A percentile compares a stretch with the other conserved stretches of the same genome.
phyloP scores from a whole-genome alignment of 768 basidiomycete species.

The Antrodiella citrinella region DNA sequence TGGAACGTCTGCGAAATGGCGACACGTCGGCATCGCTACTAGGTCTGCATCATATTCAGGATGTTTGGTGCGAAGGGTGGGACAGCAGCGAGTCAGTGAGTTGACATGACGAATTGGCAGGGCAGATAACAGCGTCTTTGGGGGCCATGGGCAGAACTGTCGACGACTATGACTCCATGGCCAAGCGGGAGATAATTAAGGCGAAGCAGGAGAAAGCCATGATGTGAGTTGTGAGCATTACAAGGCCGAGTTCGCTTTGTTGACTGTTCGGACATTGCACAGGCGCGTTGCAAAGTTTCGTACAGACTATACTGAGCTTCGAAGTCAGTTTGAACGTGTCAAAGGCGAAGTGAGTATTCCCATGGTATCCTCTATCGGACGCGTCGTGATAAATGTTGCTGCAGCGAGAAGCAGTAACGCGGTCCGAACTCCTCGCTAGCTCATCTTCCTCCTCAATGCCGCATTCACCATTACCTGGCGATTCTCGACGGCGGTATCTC shows the following conservation, averaged over 20 bases:
- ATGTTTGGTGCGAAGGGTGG: neutral
- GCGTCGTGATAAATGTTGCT: too few relatives aligned
- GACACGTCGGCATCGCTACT: slow-evolving; percentile 75
- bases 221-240: slow-evolving; percentile 42
- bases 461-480: slow-evolving; percentile 39
- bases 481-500: slow-evolving; percentile 60
- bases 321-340: slow-evolving; percentile 71
- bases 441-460: slow-evolving; percentile 28
- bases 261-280: slow-evolving; percentile 5
- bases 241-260: neutral
- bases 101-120: slow-evolving; percentile 36
- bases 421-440: slow-evolving; percentile 55
- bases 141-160: slow-evolving; percentile 90
- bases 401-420: slow-evolving; percentile 52
- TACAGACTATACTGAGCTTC: slow-evolving; percentile 76
- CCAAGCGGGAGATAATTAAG: slow-evolving; percentile 91
- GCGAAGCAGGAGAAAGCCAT: slow-evolving; percentile 95
- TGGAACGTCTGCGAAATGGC: slow-evolving; percentile 74
- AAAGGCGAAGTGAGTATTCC: slow-evolving; percentile 47
- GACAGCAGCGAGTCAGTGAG: neutral
- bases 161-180: slow-evolving; percentile 97
- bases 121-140: slow-evolving; percentile 97
- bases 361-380: too few relatives aligned
- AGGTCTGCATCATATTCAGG: slow-evolving; percentile 45
- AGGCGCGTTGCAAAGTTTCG: slow-evolving; percentile 94